These are phyloP conservation scores for Dothideomycetes sp. DNA, from an alignment of 2,329 filamentous ascomycete genomes.

Conservation along the genomic window DNA sequence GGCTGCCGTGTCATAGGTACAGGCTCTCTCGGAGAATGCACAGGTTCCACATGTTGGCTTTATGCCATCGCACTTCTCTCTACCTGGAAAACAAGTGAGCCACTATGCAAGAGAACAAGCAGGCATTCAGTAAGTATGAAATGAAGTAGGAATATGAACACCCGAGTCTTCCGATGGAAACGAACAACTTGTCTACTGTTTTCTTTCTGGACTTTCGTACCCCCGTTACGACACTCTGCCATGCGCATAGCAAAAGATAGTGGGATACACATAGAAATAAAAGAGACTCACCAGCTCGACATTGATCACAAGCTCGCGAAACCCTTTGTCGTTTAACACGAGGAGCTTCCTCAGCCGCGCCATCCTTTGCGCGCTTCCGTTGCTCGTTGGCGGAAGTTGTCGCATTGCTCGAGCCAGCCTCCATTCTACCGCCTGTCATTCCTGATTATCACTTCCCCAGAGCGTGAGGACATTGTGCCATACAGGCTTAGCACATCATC, in stretches of 20 bases:
- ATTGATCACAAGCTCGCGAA: constrained; percentile 29
- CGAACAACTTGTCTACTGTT: too few relatives aligned
- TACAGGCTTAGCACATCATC: too few relatives aligned
- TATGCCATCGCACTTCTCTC: constrained; percentile 58
- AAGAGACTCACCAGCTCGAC: constrained; percentile 16
- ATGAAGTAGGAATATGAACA: too few relatives aligned
- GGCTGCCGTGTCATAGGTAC: constrained; percentile 60
- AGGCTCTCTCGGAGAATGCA: constrained; percentile 49
- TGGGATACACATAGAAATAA: background rate
- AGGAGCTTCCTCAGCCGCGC: background rate
- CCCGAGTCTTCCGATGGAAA: too few relatives aligned
- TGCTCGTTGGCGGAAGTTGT: background rate
- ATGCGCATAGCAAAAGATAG: too few relatives aligned
- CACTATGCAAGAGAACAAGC: too few relatives aligned
- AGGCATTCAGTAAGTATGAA: too few relatives aligned
- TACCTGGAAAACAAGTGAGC: background rate
- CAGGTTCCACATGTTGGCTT: constrained; percentile 59
- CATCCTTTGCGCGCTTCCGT: background rate
- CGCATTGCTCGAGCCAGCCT: background rate
- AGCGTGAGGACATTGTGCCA: too few relatives aligned
- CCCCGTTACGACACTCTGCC: too few relatives aligned
- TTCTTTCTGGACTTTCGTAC: too few relatives aligned
- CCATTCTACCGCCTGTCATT: background rate
- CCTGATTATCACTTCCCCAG: too few relatives aligned
- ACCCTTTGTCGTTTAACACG: constrained; percentile 39